Evolutionary conservation across 2,329 filamentous ascomycete species (phyloP).

Genomic region (Paraconiothyrium brasiliense): DNA sequence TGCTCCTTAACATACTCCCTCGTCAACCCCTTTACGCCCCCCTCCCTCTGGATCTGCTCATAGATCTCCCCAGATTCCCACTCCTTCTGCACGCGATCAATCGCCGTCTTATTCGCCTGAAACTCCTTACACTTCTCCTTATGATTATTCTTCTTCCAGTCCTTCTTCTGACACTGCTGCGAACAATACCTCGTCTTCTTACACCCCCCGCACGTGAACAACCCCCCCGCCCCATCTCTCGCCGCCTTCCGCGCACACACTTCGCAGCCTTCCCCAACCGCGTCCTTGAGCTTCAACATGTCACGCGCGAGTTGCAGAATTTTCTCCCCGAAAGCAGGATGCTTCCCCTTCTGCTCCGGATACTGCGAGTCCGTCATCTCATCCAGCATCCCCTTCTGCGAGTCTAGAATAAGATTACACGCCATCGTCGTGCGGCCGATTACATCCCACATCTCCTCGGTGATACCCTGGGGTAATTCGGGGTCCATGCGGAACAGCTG

Average conservation of each 20-base stretch:
- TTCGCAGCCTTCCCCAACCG: background rate
- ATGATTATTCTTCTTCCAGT: slow-evolving; percentile 5
- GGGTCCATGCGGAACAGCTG: background rate
- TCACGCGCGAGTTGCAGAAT: slow-evolving; percentile 18
- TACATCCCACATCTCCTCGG: background rate
- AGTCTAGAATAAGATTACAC: slow-evolving; percentile 16
- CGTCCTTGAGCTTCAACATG: background rate
- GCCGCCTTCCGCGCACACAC: background rate
- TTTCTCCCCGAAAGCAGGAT: slow-evolving; percentile 28
- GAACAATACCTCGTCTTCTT: background rate
- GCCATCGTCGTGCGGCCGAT: background rate
- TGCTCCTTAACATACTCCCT: background rate
- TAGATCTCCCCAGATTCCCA: background rate
- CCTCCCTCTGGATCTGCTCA: background rate
- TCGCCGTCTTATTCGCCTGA: background rate
- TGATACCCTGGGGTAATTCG: background rate
- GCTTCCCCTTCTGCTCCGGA: slow-evolving; percentile 23
- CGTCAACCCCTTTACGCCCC: background rate
- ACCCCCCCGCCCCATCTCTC: background rate
- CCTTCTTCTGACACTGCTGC: background rate
- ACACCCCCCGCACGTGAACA: slow-evolving; percentile 3
- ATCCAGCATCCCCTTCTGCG: slow-evolving; percentile 32
- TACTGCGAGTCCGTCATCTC: slow-evolving; percentile 33
- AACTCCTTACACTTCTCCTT: background rate
- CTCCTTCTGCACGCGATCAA: background rate